phyloP scores from a whole-genome alignment of 345 rosid species.

The Rhizophora mangle region DNA sequence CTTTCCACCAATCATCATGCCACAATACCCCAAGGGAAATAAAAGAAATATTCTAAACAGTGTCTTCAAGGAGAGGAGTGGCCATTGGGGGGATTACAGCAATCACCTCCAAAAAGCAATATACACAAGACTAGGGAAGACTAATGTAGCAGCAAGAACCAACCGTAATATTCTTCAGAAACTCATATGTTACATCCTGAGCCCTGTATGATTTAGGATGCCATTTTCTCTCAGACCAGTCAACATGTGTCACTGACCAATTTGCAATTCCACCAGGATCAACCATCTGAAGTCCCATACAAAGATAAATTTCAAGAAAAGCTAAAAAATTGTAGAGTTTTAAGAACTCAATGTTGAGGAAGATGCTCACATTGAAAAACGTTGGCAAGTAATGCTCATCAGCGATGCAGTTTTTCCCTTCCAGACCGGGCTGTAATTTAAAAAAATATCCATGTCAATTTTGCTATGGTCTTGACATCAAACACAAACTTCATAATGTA shows the following conservation, averaged over 20 bases:
- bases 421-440: conserved; percentile 79
- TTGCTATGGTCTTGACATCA: background rate
- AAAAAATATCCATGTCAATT: conserved; percentile 12
- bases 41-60: conserved; percentile 1
- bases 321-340: conserved; percentile 4
- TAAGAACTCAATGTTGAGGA: conserved; percentile 8
- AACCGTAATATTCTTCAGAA: conserved; percentile 84
- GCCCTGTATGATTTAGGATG: conserved; percentile 89
- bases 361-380: conserved; percentile 66
- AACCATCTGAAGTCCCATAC: conserved; percentile 51
- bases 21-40: background rate
- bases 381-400: conserved; percentile 99
- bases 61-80: background rate
- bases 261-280: conserved; percentile 93
- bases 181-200: conserved; percentile 54
- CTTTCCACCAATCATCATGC: background rate
- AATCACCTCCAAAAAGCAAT: background rate
- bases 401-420: conserved; percentile 89
- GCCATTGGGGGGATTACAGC: too few species aligned
- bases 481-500: background rate
- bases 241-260: conserved; percentile 94
- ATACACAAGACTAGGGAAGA: background rate
- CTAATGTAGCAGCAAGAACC: background rate
- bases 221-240: conserved; percentile 99
- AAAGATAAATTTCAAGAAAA: conserved; percentile 15